Base-by-base conservation (phyloP, 2,329 filamentous ascomycete species). In the Cladophialophora bantiana region DNA sequence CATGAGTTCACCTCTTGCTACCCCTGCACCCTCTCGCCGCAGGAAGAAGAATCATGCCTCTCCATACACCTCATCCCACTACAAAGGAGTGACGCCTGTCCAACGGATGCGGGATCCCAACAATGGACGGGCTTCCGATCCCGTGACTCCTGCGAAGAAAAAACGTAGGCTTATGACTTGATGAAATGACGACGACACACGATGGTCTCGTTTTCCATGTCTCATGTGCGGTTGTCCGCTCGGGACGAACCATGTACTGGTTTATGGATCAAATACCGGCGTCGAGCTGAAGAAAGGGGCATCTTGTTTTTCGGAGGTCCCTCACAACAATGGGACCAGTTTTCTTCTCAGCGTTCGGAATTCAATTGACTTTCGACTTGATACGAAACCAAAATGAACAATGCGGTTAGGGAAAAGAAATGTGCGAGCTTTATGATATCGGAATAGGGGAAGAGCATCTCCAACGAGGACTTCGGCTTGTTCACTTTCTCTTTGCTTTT, bases 21-120 rank as follows among this genome's bases (percentile, higher is more conserved):
- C 70, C 12, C 69, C 68, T 9, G 61, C 64, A 32, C 67, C 68
- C 38, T 57, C 64, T 38, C 68, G 68, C 20, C 68, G 62, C 32
- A 69, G 68, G 55, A 66, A 66, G 31, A 70, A 69, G 64, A 60
- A 56, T 50, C 61, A 67, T 60, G 60, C 68, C 42, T 73, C 71
- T 52, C 71, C 71, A n/a, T 73, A 73, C 57, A 70, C 71, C 40
- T 69, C 70, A 13, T 68, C 70, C 4, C 71, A 73, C 58, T 73
- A 73, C 70, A 66, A 71, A 57, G 71, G 71, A 34, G 71, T 73
- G 20, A 73, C 71, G 6, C 71, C 71, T 31, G 71, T 73, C 34
- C 71, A 73, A 56, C 69, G 71, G n/a, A 72, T 73, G 64, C 66
- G 70, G 32, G 67, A 69, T 53, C 67, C 69, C 18, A 69, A 69